Evolutionary conservation across 2,329 filamentous ascomycete genomes (phyloP).

Genomic region (Knoxdaviesia capensis): DNA sequence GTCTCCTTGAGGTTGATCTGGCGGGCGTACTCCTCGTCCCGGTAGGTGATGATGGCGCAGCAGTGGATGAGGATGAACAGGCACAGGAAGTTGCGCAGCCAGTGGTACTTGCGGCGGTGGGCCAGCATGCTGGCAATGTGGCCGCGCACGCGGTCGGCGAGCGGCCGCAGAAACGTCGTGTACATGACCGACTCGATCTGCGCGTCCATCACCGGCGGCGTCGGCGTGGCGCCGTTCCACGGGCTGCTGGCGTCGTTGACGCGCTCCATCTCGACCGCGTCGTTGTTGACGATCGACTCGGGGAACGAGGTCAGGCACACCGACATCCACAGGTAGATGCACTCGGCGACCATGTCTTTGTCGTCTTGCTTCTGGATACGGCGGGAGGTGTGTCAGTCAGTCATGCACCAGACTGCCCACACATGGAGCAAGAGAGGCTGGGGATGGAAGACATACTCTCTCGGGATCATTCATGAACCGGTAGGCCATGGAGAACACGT

Average conservation of each 20-base stretch:
- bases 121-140: background rate
- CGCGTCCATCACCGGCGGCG: constrained; percentile 2
- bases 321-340: constrained; percentile 1
- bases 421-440: background rate
- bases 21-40: constrained; percentile 1
- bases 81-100: constrained; percentile 1
- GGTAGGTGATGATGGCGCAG: constrained; percentile 1
- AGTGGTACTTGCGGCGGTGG: background rate
- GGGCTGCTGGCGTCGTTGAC: background rate
- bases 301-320: constrained; percentile 2
- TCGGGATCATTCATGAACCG: background rate
- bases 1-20: background rate
- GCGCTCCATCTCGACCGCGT: background rate
- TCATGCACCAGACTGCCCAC: background rate
- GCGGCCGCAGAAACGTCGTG: constrained; percentile 1
- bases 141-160: background rate
- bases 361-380: background rate
- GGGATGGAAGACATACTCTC: background rate
- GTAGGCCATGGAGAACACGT: constrained; percentile 1
- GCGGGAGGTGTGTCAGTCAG: background rate
- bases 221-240: background rate
- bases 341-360: background rate
- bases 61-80: constrained; percentile 3
- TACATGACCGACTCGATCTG: constrained; percentile 3
- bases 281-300: background rate